Base-by-base conservation (phyloP, 345 rosid genomes). In the Eucalyptus polyanthemos region DNA sequence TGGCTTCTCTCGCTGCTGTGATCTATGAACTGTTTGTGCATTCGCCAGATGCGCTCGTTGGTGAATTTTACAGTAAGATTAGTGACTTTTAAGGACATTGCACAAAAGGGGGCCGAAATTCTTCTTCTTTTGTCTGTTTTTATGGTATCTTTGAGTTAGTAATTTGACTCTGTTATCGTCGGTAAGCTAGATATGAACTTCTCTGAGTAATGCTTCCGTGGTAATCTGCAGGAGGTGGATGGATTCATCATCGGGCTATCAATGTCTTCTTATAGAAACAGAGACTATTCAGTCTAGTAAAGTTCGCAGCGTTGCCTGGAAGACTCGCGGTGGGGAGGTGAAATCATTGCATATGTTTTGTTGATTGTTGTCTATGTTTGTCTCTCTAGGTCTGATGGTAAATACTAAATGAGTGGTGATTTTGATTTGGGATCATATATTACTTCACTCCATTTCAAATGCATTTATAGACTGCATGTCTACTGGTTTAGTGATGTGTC, bases 161-260 rank as follows among this genome's bases (percentile, higher is more conserved):
- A 69, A 17, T 0, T 69, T 34, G 44, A 17, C 4, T 9, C 21
- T 69, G 42, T 34, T 0, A 0, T 69, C 2, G 13, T 53, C 19
- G 2, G 22, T 14, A 2, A 72, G 62, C 16, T 88, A 6, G 85
- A 37, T 27, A 0, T 49, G 62, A 45, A 50, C n/a, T 51, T 49
- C 45, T 37, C 40, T 34, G 58, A 2, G 67, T 58, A 6, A 24
- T 85, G 34, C 6, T 80, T 81, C 40, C 42, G 17, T 24, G 44
- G 17, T 87, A 16, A 17, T 49, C 54, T 44, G 87, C 88, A 95
- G 98, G 99, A 96, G 93, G 97, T 88, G 86, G 97, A 97, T 92
- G 99, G 96, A 88, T 94, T 97, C 81, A 93, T 94, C 81, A 92
- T 95, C 90, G 98, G 99, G 85, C 93, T 97, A 44, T 98, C 98